phyloP scores from a whole-genome alignment of 176 grass and related monocot species.

The bread wheat (Triticum aestivum) region DNA sequence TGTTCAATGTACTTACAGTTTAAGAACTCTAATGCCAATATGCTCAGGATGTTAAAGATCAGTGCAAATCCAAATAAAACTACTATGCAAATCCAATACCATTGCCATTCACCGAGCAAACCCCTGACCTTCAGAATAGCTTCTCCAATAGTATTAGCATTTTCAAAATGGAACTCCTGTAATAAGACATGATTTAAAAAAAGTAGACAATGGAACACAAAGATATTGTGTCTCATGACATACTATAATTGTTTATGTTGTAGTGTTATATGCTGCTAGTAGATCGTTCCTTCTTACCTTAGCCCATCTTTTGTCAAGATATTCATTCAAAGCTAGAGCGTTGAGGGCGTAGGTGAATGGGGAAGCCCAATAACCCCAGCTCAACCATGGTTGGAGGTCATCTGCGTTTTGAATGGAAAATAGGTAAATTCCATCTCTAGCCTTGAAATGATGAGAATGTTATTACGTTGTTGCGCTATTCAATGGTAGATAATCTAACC shows the following conservation, averaged over 20 bases:
- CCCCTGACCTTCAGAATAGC: slow-evolving; percentile 66
- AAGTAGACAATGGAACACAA: background rate
- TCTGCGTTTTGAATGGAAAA: slow-evolving; percentile 35
- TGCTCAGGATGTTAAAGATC: slow-evolving; percentile 72
- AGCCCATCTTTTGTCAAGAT: slow-evolving; percentile 73
- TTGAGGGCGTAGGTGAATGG: slow-evolving; percentile 65
- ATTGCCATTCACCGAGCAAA: slow-evolving; percentile 59
- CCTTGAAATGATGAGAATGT: background rate
- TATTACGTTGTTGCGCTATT: background rate
- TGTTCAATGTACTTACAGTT: slow-evolving; percentile 48
- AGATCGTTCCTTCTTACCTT: slow-evolving; percentile 44
- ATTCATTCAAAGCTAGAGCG: slow-evolving; percentile 53
- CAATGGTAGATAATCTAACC: slow-evolving; percentile 41
- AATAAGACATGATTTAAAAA: background rate
- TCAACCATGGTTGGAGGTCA: slow-evolving; percentile 53
- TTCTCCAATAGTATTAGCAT: slow-evolving; percentile 58
- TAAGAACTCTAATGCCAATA: slow-evolving; percentile 67
- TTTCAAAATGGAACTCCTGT: slow-evolving; percentile 55
- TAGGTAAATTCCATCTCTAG: slow-evolving; percentile 1
- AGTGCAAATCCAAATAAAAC: slow-evolving; percentile 62
- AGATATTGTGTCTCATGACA: background rate
- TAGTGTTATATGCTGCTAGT: background rate
- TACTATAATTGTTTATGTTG: background rate
- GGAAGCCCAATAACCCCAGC: slow-evolving; percentile 60
- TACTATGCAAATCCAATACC: slow-evolving; percentile 75